Percentiles rank a stretch among this genome's conserved stretches.
Conservation (phyloP, 2,329 filamentous ascomycete species). For the Arthroderma uncinatum region DNA sequence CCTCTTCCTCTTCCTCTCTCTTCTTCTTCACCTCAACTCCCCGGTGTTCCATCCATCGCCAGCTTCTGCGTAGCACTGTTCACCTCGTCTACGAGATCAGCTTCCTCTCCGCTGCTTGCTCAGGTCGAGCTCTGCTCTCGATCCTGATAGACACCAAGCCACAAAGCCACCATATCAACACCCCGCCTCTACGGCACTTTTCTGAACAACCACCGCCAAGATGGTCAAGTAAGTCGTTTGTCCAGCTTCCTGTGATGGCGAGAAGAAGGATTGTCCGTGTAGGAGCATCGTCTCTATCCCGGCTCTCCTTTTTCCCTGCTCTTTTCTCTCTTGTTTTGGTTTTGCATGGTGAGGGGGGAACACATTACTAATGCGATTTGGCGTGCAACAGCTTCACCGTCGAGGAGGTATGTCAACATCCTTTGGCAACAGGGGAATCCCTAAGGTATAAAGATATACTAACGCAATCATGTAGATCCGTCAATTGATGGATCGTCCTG, state of each 20-base stretch:
- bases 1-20: conserved; percentile 18
- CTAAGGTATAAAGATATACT: not conserved
- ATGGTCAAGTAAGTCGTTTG: conserved; percentile 97
- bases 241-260: not conserved
- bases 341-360: conserved; percentile 7
- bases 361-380: conserved; percentile 3
- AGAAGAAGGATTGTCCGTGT: not conserved
- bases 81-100: conserved; percentile 10
- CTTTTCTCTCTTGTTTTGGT: not conserved
- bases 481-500: conserved; percentile 40
- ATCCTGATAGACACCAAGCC: conserved; percentile 27
- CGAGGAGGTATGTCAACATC: conserved; percentile 57
- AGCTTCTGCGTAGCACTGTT: not conserved
- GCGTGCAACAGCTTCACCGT: conserved; percentile 72
- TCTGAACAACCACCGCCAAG: conserved; percentile 58
- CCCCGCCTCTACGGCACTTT: conserved; percentile 32
- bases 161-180: conserved; percentile 15
- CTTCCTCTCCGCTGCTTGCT: conserved; percentile 14
- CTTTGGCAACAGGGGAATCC: not conserved
- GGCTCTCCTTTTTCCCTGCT: not conserved
- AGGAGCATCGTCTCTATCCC: not conserved
- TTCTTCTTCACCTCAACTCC: conserved; percentile 16
- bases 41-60: conserved; percentile 13
- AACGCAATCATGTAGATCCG: conserved; percentile 28
- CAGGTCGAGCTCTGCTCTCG: conserved; percentile 36